Evolutionary conservation across 305 asterid species (phyloP), one percentile per base, ranked within the genome.

Genomic region (Fraxinus dipetala): DNA sequence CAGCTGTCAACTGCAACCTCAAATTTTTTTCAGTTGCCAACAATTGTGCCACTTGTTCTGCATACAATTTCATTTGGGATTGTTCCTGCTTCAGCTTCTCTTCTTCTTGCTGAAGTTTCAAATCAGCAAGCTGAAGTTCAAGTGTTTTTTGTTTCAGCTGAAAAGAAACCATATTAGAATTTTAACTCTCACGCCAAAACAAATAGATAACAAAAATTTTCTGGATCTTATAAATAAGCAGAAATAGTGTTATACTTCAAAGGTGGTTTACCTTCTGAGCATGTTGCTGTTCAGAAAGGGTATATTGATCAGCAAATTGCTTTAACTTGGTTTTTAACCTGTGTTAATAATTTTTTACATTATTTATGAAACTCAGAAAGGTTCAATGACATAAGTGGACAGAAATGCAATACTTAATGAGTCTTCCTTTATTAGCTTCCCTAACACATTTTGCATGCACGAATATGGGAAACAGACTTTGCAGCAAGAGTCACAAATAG

Each of bases 141-240:
- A 96, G 97, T 1, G 92, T 34, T 87, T 96, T 96, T 88, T 96
- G 99, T 90, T 93, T 94, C 81, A 94, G 82, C 99, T 96, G 94
- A 92, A 87, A 79, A 40, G 59, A 63, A 85, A 81, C 20, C 10
- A 84, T 31, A 36, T 72, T 40, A 77, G 24, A 56, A 24, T n/a
- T 22, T 81, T 45, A 82, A 81, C 63, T 59, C 69, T 18, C 18
- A 67, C 18, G 32, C 78, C 82, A 31, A 59, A 83, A 70, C 77
- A 65, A 10, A 78, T 34, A 82, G 75, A 45, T 36, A 45, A 70
- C 11, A 40, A 43, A 80, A 22, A 45, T 81, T 14, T 16, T 67
- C n/a, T 26, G 32, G 54, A 78, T 35, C 34, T 78, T 36, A 18
- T 14, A 67, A 24, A 63, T 38, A 61, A 51, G 83, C 72, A 43